These are phyloP conservation scores for Strobilomyces confusus DNA, from an alignment of 768 basidiomycete species.

Conservation along the genomic window DNA sequence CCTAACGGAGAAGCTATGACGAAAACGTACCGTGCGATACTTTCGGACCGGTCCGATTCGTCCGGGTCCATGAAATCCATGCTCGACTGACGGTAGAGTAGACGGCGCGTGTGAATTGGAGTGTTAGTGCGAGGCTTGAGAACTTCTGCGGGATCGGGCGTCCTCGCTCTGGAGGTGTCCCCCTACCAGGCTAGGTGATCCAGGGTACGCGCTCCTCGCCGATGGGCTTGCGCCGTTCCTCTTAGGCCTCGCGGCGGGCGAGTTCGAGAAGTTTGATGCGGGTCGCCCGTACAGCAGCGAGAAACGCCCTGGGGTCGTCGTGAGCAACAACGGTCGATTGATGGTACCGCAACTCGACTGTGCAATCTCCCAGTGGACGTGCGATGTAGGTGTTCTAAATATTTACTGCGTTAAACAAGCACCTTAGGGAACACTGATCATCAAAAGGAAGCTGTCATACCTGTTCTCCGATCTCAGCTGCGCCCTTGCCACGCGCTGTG, in stretches of 20 bases:
- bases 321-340: no score
- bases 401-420: slow-evolving; percentile 55
- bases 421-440: slow-evolving; percentile 6
- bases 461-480: slow-evolving; percentile 58
- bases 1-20: background rate
- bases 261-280: slow-evolving; percentile 80
- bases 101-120: slow-evolving; percentile 43
- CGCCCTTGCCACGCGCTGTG: slow-evolving; percentile 48
- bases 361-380: slow-evolving; percentile 72
- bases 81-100: slow-evolving; percentile 76
- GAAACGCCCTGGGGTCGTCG: no score
- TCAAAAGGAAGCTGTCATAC: slow-evolving; percentile 34
- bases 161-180: slow-evolving; percentile 11
- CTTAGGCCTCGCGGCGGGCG: slow-evolving; percentile 61
- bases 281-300: slow-evolving; percentile 77
- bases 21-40: slow-evolving; percentile 56
- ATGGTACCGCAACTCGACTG: slow-evolving; percentile 66
- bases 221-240: slow-evolving; percentile 39
- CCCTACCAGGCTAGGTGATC: slow-evolving; percentile 6
- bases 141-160: slow-evolving; percentile 36
- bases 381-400: slow-evolving; percentile 73
- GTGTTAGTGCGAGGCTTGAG: slow-evolving; percentile 48
- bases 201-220: slow-evolving; percentile 42
- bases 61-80: slow-evolving; percentile 76
- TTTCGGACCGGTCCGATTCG: slow-evolving; percentile 41